These are phyloP conservation scores for Citrus sp. DNA, from an alignment of 345 rosid genomes.

Conservation along the genomic window DNA sequence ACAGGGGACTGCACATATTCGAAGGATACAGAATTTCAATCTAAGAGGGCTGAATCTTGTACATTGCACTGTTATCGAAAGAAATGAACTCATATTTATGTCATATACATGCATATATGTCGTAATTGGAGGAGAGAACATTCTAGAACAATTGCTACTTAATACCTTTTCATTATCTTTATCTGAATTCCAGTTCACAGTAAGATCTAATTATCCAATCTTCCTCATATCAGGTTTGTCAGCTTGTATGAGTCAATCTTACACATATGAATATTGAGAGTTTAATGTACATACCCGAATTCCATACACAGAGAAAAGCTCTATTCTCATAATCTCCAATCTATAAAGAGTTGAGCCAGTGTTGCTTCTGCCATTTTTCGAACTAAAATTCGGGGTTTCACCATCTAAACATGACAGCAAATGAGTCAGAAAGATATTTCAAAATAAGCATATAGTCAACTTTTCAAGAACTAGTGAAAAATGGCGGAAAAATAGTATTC, in stretches of 20 bases:
- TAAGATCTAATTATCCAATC: not conserved
- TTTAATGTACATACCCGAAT: conserved; percentile 54
- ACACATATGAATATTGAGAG: conserved; percentile 9
- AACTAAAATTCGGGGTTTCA: conserved; percentile 39
- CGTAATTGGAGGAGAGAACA: not conserved
- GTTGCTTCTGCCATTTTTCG: conserved; percentile 40
- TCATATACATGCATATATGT: not conserved
- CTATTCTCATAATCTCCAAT: conserved; percentile 75
- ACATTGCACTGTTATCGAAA: not conserved
- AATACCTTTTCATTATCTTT: not conserved
- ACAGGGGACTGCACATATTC: conserved; percentile 51
- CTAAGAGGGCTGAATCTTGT: not conserved
- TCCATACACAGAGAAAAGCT: conserved; percentile 81
- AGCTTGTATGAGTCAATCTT: not conserved
- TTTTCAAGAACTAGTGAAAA: not conserved
- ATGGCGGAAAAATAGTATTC: no score
- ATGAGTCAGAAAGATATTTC: conserved; percentile 6
- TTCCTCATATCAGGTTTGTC: not conserved
- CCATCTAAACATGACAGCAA: conserved; percentile 42
- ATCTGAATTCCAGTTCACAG: not conserved
- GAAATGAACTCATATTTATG: not conserved
- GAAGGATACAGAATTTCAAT: conserved; percentile 22
- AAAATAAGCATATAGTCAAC: not conserved
- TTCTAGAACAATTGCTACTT: not conserved
- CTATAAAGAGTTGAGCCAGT: conserved; percentile 55